Evolutionary conservation across 805 yeast genomes (phyloP).

Genomic region (Saturnispora bothae): DNA sequence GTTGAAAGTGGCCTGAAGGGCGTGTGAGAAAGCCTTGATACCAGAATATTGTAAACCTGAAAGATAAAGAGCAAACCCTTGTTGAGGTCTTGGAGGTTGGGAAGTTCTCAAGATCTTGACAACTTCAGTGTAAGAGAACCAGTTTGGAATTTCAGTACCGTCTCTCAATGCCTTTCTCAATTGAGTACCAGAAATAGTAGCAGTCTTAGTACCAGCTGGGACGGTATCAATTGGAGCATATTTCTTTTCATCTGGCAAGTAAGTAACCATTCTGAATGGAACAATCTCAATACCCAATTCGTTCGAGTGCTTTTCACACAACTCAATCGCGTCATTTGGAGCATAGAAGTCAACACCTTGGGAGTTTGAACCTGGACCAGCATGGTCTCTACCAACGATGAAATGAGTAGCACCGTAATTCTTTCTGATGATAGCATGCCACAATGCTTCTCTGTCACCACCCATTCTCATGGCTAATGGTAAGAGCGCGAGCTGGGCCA

Average conservation of each 20-base stretch:
- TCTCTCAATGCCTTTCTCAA: constrained; percentile 77
- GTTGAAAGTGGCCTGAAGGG: constrained; percentile 81
- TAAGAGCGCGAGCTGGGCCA: constrained; percentile 78
- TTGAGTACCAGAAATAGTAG: constrained; percentile 86
- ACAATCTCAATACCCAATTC: constrained; percentile 86
- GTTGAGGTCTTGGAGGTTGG: constrained; percentile 83
- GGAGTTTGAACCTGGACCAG: constrained; percentile 88
- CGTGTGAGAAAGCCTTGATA: constrained; percentile 59
- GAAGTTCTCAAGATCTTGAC: constrained; percentile 83
- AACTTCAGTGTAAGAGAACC: constrained; percentile 97
- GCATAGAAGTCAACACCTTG: constrained; percentile 92
- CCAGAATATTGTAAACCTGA: constrained; percentile 52
- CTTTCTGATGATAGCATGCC: constrained; percentile 96
- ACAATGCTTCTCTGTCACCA: constrained; percentile 95
- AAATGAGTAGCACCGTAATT: constrained; percentile 96
- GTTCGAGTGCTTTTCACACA: constrained; percentile 62
- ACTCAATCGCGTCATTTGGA: constrained; percentile 91
- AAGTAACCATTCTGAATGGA: constrained; percentile 95
- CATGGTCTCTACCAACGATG: constrained; percentile 89
- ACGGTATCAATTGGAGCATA: constrained; percentile 93
- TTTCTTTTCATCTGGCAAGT: constrained; percentile 88
- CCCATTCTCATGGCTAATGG: constrained; percentile 99
- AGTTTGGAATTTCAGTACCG: constrained; percentile 84
- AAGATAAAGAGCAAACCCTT: constrained; percentile 76
- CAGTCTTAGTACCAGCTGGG: constrained; percentile 65